Percentiles rank a stretch among this genome's conserved stretches.
Conservation (phyloP, 768 basidiomycete species). For the Arthromyces matolae region DNA sequence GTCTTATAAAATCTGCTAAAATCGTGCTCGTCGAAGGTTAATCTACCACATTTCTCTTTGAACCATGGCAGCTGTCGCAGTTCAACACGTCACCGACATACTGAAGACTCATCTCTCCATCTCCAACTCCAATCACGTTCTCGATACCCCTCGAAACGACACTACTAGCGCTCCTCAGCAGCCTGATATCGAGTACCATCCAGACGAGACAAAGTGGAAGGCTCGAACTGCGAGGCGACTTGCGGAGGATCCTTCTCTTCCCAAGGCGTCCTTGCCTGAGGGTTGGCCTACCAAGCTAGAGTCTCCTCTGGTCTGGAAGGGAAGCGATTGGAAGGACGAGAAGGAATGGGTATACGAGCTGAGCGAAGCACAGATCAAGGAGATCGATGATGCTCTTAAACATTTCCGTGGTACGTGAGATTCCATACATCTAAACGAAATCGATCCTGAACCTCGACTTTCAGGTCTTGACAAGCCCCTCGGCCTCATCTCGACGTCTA, state of each 20-base stretch:
- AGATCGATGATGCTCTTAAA: slow-evolving; percentile 32
- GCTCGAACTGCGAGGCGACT: slow-evolving; percentile 32
- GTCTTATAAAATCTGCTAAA: not conserved
- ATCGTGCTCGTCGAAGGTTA: not conserved
- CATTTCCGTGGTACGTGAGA: slow-evolving; percentile 25
- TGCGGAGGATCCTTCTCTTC: slow-evolving; percentile 28
- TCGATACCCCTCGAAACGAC: not conserved
- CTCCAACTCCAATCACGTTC: not conserved
- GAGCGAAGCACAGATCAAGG: slow-evolving; percentile 26
- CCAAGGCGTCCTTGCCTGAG: slow-evolving; percentile 24
- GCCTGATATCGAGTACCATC: slow-evolving; percentile 37
- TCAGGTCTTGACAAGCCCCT: slow-evolving; percentile 23
- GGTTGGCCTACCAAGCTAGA: slow-evolving; percentile 32
- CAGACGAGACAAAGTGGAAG: slow-evolving; percentile 32
- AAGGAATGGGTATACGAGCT: slow-evolving; percentile 37
- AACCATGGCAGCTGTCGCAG: slow-evolving; percentile 8
- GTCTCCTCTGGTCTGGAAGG: slow-evolving; percentile 38
- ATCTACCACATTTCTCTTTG: not conserved
- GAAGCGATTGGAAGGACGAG: slow-evolving; percentile 36
- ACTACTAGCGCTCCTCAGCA: slow-evolving; percentile 14
- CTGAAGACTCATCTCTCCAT: not conserved
- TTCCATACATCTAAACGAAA: not conserved
- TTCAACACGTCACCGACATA: slow-evolving; percentile 9
- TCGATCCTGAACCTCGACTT: not conserved
- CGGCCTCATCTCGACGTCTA: slow-evolving; percentile 23